phyloP scores from a whole-genome alignment of 2,329 filamentous ascomycete genomes.

The Pestalotiopsis sp. region DNA sequence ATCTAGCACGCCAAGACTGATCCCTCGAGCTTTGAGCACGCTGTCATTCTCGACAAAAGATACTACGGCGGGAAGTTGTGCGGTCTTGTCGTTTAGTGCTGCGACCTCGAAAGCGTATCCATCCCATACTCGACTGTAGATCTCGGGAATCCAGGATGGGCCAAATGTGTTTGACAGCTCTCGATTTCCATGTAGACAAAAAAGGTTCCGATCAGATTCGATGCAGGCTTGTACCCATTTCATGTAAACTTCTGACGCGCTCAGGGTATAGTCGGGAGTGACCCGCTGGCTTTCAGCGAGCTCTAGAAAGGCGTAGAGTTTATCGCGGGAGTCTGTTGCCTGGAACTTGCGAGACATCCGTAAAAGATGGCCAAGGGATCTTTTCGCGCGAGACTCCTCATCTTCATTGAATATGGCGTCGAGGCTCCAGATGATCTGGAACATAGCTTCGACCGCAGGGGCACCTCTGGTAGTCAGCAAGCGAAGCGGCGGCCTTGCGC shows the following conservation, averaged over 20 bases:
- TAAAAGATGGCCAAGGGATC: not conserved
- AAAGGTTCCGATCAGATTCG: not conserved
- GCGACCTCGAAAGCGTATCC: not conserved
- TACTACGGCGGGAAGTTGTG: not conserved
- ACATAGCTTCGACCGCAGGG: not conserved
- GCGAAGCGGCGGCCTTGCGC: not conserved
- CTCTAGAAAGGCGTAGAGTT: not conserved
- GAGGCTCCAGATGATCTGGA: not conserved
- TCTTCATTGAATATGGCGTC: not conserved
- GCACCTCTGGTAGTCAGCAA: not conserved
- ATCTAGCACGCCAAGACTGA: not conserved
- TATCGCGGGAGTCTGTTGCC: not conserved
- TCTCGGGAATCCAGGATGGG: not conserved
- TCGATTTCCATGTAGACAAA: not conserved
- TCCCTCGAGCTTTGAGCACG: not conserved
- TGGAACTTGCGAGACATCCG: not conserved
- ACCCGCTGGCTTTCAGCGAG: not conserved
- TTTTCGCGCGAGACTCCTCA: not conserved
- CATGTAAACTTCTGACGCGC: not conserved
- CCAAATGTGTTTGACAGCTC: not conserved
- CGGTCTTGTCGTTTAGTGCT: not conserved
- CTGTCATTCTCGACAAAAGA: not conserved
- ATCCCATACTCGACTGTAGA: not conserved
- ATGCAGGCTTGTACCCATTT: not conserved
- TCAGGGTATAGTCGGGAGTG: not conserved